phyloP scores from a whole-genome alignment of 768 basidiomycete genomes.

The Lactarius psammicola region DNA sequence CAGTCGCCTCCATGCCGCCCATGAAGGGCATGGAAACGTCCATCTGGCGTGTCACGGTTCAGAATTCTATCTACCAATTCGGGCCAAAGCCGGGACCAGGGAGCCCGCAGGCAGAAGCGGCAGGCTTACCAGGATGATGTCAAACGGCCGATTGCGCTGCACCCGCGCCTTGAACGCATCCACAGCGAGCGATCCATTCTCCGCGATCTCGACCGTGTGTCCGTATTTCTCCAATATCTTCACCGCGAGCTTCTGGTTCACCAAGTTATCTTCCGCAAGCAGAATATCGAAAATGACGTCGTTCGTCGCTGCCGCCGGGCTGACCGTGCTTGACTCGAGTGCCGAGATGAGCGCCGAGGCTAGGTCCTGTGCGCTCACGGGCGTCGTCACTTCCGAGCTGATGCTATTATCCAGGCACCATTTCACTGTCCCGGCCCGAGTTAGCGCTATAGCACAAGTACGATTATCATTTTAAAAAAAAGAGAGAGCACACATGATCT shows the following conservation, averaged over 20 bases:
- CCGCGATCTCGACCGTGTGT: conserved; percentile 93
- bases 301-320: conserved; percentile 80
- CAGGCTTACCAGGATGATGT: conserved; percentile 81
- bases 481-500: conserved; percentile 21
- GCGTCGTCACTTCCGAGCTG: conserved; percentile 90
- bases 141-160: conserved; percentile 70
- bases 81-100: conserved; percentile 1
- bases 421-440: conserved; percentile 60
- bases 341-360: conserved; percentile 91
- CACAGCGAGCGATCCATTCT: conserved; percentile 92
- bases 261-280: conserved; percentile 94
- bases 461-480: no score
- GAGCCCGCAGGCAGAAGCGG: background rate
- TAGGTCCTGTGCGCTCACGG: conserved; percentile 83
- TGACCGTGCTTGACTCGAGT: conserved; percentile 91
- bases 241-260: conserved; percentile 94
- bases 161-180: conserved; percentile 86
- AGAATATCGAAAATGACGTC: conserved; percentile 90
- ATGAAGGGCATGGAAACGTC: conserved; percentile 98
- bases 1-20: conserved; percentile 98
- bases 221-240: conserved; percentile 97
- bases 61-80: background rate
- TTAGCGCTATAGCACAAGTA: conserved; percentile 29
- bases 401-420: conserved; percentile 97
- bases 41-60: conserved; percentile 56